These are phyloP conservation scores for Cyclospora cayetanensis DNA, from an alignment of 169 alveolate species.

Conservation along the genomic window DNA sequence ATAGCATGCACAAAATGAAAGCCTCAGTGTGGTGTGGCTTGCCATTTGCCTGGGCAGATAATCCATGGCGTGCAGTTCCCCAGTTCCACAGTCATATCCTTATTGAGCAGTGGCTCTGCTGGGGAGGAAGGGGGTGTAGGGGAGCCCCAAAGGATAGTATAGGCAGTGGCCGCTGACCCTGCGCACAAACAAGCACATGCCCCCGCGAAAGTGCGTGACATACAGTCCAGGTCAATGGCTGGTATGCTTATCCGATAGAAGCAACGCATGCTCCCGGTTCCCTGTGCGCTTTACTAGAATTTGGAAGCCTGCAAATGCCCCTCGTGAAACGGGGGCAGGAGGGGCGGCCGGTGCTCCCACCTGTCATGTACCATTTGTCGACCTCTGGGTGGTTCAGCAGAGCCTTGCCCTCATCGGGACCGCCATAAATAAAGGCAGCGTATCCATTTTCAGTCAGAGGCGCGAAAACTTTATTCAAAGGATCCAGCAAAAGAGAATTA, in stretches of 20 bases:
- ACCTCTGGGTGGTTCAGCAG: constrained; percentile 53
- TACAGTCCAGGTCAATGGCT: too few species aligned
- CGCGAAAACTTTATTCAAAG: constrained; percentile 12
- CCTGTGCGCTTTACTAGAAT: too few species aligned
- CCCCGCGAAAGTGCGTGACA: too few species aligned
- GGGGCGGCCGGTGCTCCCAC: background rate
- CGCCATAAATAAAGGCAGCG: constrained; percentile 31
- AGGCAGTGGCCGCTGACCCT: constrained; percentile 44
- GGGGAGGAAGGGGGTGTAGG: constrained; percentile 43
- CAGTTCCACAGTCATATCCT: constrained; percentile 50
- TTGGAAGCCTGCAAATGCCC: too few species aligned
- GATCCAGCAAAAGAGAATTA: background rate
- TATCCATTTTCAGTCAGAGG: constrained; percentile 31
- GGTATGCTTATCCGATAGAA: too few species aligned
- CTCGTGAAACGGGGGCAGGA: too few species aligned
- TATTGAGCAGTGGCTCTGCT: constrained; percentile 18
- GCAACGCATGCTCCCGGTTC: too few species aligned
- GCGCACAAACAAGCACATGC: background rate
- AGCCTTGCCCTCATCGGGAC: constrained; percentile 1
- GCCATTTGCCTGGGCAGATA: constrained; percentile 69
- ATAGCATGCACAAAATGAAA: too few species aligned
- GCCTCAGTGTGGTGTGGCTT: background rate
- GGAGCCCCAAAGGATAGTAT: constrained; percentile 22
- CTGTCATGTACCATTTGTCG: constrained; percentile 60
- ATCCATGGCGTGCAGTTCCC: constrained; percentile 72